Percentiles rank a stretch among this genome's conserved stretches.
These are phyloP conservation scores for Gossypium raimondii DNA, from an alignment of 345 rosid genomes.

Conservation along the genomic window DNA sequence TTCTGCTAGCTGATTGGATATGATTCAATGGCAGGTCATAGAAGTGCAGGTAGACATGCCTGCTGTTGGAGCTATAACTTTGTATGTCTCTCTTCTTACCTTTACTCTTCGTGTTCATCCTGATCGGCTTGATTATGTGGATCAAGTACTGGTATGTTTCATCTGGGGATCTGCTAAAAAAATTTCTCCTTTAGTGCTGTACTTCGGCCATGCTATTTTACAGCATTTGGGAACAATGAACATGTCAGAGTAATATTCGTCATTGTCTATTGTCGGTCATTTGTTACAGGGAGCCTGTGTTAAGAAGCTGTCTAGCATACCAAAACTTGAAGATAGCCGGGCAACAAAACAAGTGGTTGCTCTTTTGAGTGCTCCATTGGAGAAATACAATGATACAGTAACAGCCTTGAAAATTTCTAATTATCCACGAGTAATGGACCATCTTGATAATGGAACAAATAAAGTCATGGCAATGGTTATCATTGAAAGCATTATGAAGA, in stretches of 20 bases:
- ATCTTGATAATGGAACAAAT: slow-evolving; percentile 78
- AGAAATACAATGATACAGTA: slow-evolving; percentile 80
- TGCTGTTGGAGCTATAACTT: slow-evolving; percentile 68
- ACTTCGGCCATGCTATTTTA: background rate
- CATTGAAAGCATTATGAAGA: slow-evolving; percentile 84
- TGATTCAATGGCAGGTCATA: slow-evolving; percentile 52
- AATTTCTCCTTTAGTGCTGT: background rate
- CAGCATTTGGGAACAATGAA: background rate
- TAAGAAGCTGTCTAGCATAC: slow-evolving; percentile 57
- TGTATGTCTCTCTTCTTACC: slow-evolving; percentile 81
- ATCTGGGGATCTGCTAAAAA: slow-evolving; percentile 16
- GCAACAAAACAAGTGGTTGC: slow-evolving; percentile 91
- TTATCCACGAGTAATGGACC: slow-evolving; percentile 84
- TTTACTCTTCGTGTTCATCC: slow-evolving; percentile 89
- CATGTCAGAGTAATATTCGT: background rate
- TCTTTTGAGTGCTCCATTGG: slow-evolving; percentile 88
- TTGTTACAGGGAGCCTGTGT: slow-evolving; percentile 70
- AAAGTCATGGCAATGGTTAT: slow-evolving; percentile 89
- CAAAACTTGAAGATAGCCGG: slow-evolving; percentile 67
- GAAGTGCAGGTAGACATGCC: slow-evolving; percentile 90
- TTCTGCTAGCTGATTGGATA: slow-evolving; percentile 8
- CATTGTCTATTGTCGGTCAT: background rate
- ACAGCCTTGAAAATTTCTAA: slow-evolving; percentile 77
- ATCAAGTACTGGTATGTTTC: slow-evolving; percentile 81
- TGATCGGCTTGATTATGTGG: slow-evolving; percentile 88